A percentile compares a stretch with the other conserved stretches of the same genome.
Conservation (phyloP, 1,139 yeast species). For the Petasospora fabianii region DNA sequence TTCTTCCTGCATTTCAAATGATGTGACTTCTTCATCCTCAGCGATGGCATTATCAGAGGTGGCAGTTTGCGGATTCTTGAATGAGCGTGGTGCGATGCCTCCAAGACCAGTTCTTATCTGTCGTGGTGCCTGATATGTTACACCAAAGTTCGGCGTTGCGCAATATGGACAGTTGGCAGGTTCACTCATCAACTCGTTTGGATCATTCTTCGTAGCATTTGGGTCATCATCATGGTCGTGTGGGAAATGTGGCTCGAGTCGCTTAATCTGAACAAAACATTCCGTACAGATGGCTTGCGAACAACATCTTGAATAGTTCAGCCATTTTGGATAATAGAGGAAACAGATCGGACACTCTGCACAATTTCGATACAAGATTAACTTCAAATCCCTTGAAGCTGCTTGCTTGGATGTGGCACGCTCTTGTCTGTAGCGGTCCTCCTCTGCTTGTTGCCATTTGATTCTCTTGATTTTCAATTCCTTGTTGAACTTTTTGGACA, state of each 20-base stretch:
- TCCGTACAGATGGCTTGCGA: conserved; percentile 92
- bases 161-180: conserved; percentile 94
- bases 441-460: conserved; percentile 52
- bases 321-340: conserved; percentile 71
- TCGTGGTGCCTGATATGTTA: conserved; percentile 66
- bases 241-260: conserved; percentile 94
- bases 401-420: conserved; percentile 29
- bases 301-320: conserved; percentile 88
- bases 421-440: conserved; percentile 40
- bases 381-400: conserved; percentile 41
- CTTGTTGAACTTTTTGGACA: conserved; percentile 50
- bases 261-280: conserved; percentile 92
- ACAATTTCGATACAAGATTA: conserved; percentile 57
- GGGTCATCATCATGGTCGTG: conserved; percentile 53
- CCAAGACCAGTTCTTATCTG: conserved; percentile 52
- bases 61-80: conserved; percentile 14
- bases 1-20: conserved; percentile 25
- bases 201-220: conserved; percentile 36
- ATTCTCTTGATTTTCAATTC: conserved; percentile 44
- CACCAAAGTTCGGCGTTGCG: conserved; percentile 83
- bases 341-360: conserved; percentile 95
- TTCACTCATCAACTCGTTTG: conserved; percentile 73
- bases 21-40: conserved; percentile 24
- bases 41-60: conserved; percentile 14
- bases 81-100: conserved; percentile 43